Evolutionary conservation across 805 yeast species (phyloP), one percentile per base, ranked within the genome.

Genomic region (Blastobotrys attinorum): DNA sequence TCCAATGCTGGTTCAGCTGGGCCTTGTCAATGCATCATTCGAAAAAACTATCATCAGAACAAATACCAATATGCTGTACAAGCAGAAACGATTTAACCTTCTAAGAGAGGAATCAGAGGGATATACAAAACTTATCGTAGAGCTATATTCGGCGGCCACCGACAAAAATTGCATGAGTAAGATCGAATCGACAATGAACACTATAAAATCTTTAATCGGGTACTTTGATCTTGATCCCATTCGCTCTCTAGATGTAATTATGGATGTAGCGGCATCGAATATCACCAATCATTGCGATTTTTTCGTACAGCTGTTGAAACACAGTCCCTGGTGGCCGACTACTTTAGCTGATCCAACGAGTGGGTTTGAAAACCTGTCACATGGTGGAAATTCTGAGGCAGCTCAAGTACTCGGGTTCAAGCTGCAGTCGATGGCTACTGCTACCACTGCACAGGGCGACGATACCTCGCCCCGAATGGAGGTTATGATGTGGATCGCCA

Each of bases 101-200:
- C 54, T 85, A 5, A 75, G 78, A 40, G 96, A 89, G 59, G 83
- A 83, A 48, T 66, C 78, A 20, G 87, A 82, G 56, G 97, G 96
- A 0, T 88, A 76, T 61, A 62, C 94, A 10, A 79, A 77, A 51
- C 64, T 84, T 25, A 59, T 78, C 0, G 70, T 70, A 2, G 76
- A 79, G 39, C 48, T 82, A 10, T 59, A 65, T 43, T 48, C 61
- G 2, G 68, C 77, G 1, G 63, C 73, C 42, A 67, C 70, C 27
- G 63, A 65, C 2, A 71, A 72, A 44, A 60, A 72, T 6, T 22
- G 16, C 4, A 20, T 16, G 39, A 40, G 31, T 5, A 48, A 54
- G 2, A 63, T 54, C 33, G 71, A 75, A 52, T 36, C 44, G 34
- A 22, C 75, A 7, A 57, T 71, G 7, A 60, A 70, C n/a, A 68